Conservation (phyloP, 23 red algal species). For the Pyropia haitanensis region DNA sequence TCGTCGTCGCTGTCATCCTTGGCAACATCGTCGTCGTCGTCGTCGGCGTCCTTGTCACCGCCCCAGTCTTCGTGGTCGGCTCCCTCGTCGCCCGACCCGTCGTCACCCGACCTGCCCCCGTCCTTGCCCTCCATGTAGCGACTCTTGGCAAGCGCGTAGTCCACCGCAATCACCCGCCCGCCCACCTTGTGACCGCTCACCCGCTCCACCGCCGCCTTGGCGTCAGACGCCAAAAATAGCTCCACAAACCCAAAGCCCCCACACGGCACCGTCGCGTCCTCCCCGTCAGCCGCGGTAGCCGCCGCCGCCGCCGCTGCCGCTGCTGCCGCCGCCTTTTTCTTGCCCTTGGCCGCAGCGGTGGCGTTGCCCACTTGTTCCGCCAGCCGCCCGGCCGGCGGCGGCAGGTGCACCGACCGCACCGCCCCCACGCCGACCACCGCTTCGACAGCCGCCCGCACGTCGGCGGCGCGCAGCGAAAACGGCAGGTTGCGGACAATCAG, state of each 20-base stretch:
- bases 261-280: slow-evolving; percentile 3
- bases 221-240: slow-evolving; percentile 48
- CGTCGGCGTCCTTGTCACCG: not conserved
- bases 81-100: too few species aligned
- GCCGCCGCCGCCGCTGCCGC: not conserved
- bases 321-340: slow-evolving; percentile 2
- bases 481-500: slow-evolving; percentile 66
- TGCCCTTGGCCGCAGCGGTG: not conserved
- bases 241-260: slow-evolving; percentile 75
- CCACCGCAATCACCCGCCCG: slow-evolving; percentile 64
- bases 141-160: slow-evolving; percentile 59
- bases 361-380: not conserved
- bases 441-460: slow-evolving; percentile 15
- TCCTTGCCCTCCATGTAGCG: slow-evolving; percentile 15
- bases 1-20: slow-evolving; percentile 11
- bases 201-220: slow-evolving; percentile 30
- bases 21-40: not conserved
- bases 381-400: slow-evolving; percentile 1
- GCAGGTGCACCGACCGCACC: slow-evolving; percentile 15
- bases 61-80: not conserved
- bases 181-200: slow-evolving; percentile 49
- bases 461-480: slow-evolving; percentile 2
- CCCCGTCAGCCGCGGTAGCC: not conserved
- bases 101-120: too few species aligned
- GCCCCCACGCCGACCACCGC: slow-evolving; percentile 11